Evolutionary conservation across 345 rosid genomes (phyloP), one percentile per base, ranked within the genome.

Genomic region (Bruguiera parviflora): DNA sequence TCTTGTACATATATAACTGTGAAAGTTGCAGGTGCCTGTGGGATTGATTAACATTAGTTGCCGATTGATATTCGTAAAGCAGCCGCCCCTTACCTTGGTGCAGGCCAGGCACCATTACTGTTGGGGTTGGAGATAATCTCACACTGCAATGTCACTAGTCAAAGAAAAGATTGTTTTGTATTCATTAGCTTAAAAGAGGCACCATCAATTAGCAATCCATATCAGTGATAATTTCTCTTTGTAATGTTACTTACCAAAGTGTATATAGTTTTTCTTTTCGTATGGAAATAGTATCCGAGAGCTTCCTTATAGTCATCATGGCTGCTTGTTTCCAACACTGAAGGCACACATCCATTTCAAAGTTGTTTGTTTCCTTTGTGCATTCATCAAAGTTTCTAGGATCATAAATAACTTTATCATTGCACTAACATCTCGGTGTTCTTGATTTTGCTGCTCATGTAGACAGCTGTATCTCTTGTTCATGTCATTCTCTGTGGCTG

Each of bases 391-490:
- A 39, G 24, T 22, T 61, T 20, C 22, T n/a, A 60, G 2, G 22
- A 61, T 27, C 19, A 19, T 35, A 33, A 51, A 15, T 28, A 4
- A 27, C 47, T 71, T 64, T 43, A 1, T 21, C 29, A 57, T 69
- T 71, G 32, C 65, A 69, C 84, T 89, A 76, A 82, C 80, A 77
- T 76, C 53, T 84, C 69, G 84, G 75, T 78, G 69, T 79, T 55
- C 77, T 78, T 76, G 68, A 69, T 72, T 81, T 82, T 89, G 90
- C 77, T 87, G 79, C 86, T 60, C 86, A 83, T 93, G 82, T 95
- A 95, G 99, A 87, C 99, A 91, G 99, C 91, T 95, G 82, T 95
- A 91, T 79, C 96, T 95, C 72, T 78, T 95, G 92, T 95, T 95
- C 94, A 81, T 95, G 97, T 91, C 99, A 71, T 95, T 95, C 84